These are phyloP conservation scores for Polytrichum formosum DNA, from an alignment of 225 moss, liverwort and hornwort species.

Conservation along the genomic window DNA sequence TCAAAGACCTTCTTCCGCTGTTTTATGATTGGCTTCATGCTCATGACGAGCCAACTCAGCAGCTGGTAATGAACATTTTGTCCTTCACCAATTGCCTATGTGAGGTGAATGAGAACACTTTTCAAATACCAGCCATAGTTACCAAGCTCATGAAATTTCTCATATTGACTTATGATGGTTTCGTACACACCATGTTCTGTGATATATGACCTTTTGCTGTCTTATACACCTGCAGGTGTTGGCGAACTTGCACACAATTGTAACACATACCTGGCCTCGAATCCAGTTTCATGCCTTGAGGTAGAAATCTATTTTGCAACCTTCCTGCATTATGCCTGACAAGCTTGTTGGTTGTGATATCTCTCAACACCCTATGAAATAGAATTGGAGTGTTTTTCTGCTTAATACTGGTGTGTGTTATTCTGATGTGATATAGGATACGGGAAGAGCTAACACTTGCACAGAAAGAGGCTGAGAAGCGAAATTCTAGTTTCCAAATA, in stretches of 20 bases:
- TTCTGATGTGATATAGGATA: constrained; percentile 42
- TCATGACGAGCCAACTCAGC: constrained; percentile 66
- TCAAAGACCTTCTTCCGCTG: constrained; percentile 73
- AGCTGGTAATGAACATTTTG: constrained; percentile 46
- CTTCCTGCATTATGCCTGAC: neutral
- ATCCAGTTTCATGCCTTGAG: constrained; percentile 76
- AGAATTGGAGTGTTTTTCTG: neutral
- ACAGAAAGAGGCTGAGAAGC: constrained; percentile 46
- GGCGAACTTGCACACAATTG: constrained; percentile 51
- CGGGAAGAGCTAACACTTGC: constrained; percentile 57
- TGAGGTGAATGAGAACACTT: neutral
- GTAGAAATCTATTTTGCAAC: constrained; percentile 22
- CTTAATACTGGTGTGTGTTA: constrained; percentile 1
- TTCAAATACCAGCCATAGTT: neutral
- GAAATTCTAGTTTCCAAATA: constrained; percentile 45
- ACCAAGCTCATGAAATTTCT: neutral
- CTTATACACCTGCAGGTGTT: constrained; percentile 51
- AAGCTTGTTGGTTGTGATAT: neutral
- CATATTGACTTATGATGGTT: neutral
- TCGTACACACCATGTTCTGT: constrained; percentile 1
- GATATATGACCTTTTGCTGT: constrained; percentile 1
- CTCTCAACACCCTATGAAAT: neutral
- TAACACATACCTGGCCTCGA: constrained; percentile 80
- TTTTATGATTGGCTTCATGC: constrained; percentile 80
- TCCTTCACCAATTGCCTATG: neutral